These are phyloP conservation scores for Anthostomella pinea DNA, from an alignment of 2,329 filamentous ascomycete species.

Conservation along the genomic window DNA sequence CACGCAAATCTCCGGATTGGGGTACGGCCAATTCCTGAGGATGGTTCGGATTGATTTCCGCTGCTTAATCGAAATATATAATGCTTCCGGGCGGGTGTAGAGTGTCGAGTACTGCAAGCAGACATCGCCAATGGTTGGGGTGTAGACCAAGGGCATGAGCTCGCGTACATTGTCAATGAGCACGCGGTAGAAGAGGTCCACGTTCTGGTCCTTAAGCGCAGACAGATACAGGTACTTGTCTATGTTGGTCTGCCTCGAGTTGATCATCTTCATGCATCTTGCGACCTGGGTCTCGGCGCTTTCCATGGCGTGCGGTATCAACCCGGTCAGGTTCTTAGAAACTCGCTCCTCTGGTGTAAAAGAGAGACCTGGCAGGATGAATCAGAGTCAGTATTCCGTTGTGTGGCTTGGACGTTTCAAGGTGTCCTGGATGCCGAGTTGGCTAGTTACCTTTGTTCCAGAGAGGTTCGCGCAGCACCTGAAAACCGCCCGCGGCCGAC, in stretches of 20 bases:
- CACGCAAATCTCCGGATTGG: constrained; percentile 89
- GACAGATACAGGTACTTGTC: constrained; percentile 85
- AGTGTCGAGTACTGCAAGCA: constrained; percentile 95
- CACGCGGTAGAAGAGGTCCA: constrained; percentile 79
- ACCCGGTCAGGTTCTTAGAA: constrained; percentile 62
- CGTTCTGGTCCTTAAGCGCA: constrained; percentile 70
- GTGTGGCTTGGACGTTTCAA: too few species aligned
- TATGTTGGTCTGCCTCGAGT: constrained; percentile 64
- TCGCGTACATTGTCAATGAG: constrained; percentile 75
- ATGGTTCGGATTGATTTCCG: constrained; percentile 85
- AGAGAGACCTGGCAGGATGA: constrained; percentile 53
- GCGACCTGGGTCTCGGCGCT: constrained; percentile 57
- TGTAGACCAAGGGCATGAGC: constrained; percentile 82
- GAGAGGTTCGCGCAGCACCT: constrained; percentile 58
- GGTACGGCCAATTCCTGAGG: constrained; percentile 88
- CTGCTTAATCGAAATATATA: constrained; percentile 96
- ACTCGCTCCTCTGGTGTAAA: constrained; percentile 64
- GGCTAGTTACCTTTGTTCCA: constrained; percentile 71
- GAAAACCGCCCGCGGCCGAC: constrained; percentile 55
- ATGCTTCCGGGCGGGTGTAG: constrained; percentile 89
- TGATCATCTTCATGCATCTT: constrained; percentile 72
- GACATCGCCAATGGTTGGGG: constrained; percentile 89
- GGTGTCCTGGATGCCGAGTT: neutral
- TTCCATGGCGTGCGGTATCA: constrained; percentile 64
- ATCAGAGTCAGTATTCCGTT: too few species aligned